phyloP scores from a whole-genome alignment of 1,139 yeast species.

The Citeromyces hawaiiensis region DNA sequence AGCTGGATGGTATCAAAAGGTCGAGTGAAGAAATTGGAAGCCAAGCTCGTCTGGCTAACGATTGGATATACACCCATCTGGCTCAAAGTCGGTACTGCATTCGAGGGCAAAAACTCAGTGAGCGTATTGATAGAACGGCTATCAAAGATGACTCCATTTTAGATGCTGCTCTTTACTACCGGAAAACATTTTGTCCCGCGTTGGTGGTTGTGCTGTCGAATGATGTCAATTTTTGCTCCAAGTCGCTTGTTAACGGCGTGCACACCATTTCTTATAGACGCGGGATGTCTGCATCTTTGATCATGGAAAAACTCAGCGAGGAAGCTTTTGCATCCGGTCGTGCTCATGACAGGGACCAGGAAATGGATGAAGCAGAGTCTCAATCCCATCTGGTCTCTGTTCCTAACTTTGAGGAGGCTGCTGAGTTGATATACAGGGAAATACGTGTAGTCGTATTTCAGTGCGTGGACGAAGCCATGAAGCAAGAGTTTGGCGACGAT shows the following conservation, averaged over 20 bases:
- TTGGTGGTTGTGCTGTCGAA: slow-evolving; percentile 61
- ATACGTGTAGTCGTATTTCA: slow-evolving; percentile 27
- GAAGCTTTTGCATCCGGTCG: slow-evolving; percentile 19
- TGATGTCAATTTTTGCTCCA: slow-evolving; percentile 71
- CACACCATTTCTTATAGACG: slow-evolving; percentile 53
- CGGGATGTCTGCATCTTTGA: slow-evolving; percentile 46
- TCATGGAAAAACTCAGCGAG: slow-evolving; percentile 33
- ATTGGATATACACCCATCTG: slow-evolving; percentile 60
- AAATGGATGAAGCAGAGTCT: slow-evolving; percentile 1
- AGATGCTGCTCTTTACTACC: slow-evolving; percentile 69
- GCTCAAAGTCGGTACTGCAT: slow-evolving; percentile 38
- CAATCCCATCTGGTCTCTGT: background rate
- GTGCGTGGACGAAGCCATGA: slow-evolving; percentile 39
- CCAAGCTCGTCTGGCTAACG: slow-evolving; percentile 63
- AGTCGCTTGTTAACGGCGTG: slow-evolving; percentile 57
- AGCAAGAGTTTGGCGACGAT: slow-evolving; percentile 45
- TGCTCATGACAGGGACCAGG: slow-evolving; percentile 5
- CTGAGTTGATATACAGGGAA: slow-evolving; percentile 21
- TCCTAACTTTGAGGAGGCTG: background rate
- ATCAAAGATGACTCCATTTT: slow-evolving; percentile 70
- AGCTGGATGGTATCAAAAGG: slow-evolving; percentile 67
- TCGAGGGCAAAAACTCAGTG: slow-evolving; percentile 50
- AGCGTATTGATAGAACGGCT: slow-evolving; percentile 29
- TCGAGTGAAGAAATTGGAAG: slow-evolving; percentile 27
- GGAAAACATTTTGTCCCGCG: slow-evolving; percentile 20